Base-by-base conservation (phyloP, 1,139 yeast genomes). In the Pichia sp. region DNA sequence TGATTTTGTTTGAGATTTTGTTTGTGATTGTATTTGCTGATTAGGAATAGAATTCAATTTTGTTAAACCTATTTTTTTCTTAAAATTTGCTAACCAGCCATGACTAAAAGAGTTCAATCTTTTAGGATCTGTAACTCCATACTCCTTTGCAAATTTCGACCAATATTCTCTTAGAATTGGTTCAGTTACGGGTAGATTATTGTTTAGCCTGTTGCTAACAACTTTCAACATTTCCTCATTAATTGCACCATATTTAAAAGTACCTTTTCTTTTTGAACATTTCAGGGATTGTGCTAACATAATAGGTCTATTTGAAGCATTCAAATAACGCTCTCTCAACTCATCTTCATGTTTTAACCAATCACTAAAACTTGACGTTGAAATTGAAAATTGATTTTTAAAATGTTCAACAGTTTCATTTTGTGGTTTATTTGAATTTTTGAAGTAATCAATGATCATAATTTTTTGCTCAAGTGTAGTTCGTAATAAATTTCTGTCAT, bases 61-160 rank as follows among this genome's bases (percentile, higher is more conserved):
- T 56, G 71, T 73, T 45, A 80, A 66, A 0, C 83, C 83, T 59
- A 79, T 83, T 51, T 84, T 66, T 59, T 78, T 80, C 61, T 80
- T 80, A 62, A 80, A 80, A 59, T 78, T 83, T 27, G 78, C 70
- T 45, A 80, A 66, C 85, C 85, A 80, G 9, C 85, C 85, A 63
- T 80, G 84, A 58, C 81, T 76, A 59, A 79, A 80, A 22, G 75
- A 72, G 42, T 71, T 74, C 52, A 77, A 65, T 50, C 85, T 64
- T 61, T 80, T 80, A 4, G 85, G 84, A 58, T 80, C 83, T 27
- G 75, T 80, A 3, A 80, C 83, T 1, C 84, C 85, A 60, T 66
- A 78, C 61, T 76, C 73, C 55, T 75, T 77, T 6, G 84, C 84
- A 59, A 72, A 77, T 25, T 73, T 67, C 9, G 76, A 70, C 85